Percentiles rank a stretch among this genome's conserved stretches.
These are phyloP conservation scores for Alternaria alternata DNA, from an alignment of 2,329 filamentous ascomycete genomes.

Conservation along the genomic window DNA sequence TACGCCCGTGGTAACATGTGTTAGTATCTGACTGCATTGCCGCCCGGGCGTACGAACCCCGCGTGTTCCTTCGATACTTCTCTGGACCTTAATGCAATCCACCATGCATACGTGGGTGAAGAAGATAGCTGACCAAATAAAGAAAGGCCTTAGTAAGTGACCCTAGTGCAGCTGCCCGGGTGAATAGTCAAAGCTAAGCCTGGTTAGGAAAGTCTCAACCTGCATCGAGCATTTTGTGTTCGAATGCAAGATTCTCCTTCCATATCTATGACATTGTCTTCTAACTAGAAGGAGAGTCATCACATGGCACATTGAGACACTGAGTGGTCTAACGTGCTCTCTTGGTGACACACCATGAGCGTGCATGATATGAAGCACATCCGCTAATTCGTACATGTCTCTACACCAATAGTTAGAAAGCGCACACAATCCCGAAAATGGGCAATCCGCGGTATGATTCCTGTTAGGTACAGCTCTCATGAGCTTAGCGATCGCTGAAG, in stretches of 20 bases:
- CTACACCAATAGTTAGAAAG: not conserved
- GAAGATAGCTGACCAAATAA: not conserved
- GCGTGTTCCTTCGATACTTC: not conserved
- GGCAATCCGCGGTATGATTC: not conserved
- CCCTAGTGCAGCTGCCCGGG: not conserved
- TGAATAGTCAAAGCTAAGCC: not conserved
- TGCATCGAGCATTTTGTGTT: not conserved
- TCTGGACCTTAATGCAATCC: not conserved
- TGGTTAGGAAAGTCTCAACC: slow-evolving; percentile 4
- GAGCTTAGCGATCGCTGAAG: not conserved
- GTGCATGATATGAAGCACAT: not conserved
- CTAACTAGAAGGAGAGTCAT: not conserved
- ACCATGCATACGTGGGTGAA: not conserved
- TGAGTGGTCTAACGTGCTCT: not conserved
- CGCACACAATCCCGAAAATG: not conserved
- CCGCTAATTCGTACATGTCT: not conserved
- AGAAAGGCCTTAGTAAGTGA: not conserved
- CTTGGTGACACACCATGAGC: not conserved
- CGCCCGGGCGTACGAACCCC: not conserved
- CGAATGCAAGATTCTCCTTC: not conserved
- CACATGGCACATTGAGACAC: not conserved
- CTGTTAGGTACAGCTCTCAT: not conserved
- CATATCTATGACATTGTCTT: not conserved
- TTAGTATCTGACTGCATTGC: not conserved
- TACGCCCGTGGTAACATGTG: not conserved